Conservation (phyloP, 2,329 filamentous ascomycete species). For the Coniochaeta sp. region DNA sequence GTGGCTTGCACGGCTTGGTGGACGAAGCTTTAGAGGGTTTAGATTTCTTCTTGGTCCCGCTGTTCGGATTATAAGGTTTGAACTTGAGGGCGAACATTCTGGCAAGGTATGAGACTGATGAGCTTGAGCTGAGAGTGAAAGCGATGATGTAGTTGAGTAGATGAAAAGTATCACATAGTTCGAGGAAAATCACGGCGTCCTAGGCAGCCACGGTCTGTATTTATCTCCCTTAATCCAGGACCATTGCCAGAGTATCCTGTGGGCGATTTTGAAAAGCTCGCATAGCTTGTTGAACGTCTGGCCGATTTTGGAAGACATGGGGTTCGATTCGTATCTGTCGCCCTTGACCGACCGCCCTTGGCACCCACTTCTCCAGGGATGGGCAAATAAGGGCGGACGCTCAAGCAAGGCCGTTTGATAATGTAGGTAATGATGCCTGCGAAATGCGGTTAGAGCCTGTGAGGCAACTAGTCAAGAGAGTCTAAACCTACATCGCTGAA, state of each 20-base stretch:
- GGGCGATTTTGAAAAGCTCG: background rate
- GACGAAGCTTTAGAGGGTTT: too few relatives aligned
- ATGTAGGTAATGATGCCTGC: background rate
- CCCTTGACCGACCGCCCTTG: background rate
- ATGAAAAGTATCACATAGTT: too few relatives aligned
- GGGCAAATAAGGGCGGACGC: background rate
- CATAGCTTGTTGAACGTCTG: slow-evolving; percentile 2
- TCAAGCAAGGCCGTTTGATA: background rate
- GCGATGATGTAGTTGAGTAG: too few relatives aligned
- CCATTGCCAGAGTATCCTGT: background rate
- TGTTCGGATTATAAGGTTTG: too few relatives aligned
- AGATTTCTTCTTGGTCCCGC: too few relatives aligned
- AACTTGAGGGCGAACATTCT: too few relatives aligned
- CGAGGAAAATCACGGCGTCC: too few relatives aligned
- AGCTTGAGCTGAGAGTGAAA: too few relatives aligned
- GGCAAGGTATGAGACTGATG: too few relatives aligned
- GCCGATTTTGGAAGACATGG: background rate
- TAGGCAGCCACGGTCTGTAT: too few relatives aligned
- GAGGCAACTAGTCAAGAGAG: background rate
- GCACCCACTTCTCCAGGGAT: background rate
- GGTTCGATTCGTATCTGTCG: background rate
- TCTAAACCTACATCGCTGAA: background rate
- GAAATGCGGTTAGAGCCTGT: background rate
- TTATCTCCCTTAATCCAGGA: too few relatives aligned
- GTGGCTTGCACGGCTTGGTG: too few relatives aligned